Percentiles rank a stretch among this genome's conserved stretches.
Conservation (phyloP, 2,329 filamentous ascomycete genomes). For the Paecilomyces formosus region DNA sequence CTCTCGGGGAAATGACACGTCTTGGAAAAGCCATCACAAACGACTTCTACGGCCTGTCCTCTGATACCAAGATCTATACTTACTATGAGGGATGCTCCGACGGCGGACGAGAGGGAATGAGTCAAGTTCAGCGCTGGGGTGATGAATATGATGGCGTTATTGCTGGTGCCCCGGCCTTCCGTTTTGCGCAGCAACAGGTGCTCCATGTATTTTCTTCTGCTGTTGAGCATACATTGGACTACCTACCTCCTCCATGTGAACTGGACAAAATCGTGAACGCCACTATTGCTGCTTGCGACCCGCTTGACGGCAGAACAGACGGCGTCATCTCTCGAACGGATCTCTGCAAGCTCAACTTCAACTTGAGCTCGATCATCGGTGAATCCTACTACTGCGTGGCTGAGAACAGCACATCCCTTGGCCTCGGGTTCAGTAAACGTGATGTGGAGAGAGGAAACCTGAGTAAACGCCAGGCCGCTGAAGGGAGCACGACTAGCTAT, state of each 20-base stretch:
- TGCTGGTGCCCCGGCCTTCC: slow-evolving; percentile 28
- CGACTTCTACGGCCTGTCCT: slow-evolving; percentile 28
- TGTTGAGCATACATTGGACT: slow-evolving; percentile 29
- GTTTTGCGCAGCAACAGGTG: slow-evolving; percentile 30
- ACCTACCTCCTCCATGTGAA: slow-evolving; percentile 37
- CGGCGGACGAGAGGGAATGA: slow-evolving; percentile 42
- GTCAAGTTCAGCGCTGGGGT: slow-evolving; percentile 39
- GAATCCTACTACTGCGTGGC: slow-evolving; percentile 38
- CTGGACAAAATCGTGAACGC: slow-evolving; percentile 46
- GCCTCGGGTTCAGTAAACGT: neutral
- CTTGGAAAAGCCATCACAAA: slow-evolving; percentile 37
- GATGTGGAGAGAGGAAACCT: neutral
- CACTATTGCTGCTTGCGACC: slow-evolving; percentile 49
- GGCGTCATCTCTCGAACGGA: slow-evolving; percentile 47
- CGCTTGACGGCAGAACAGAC: slow-evolving; percentile 48
- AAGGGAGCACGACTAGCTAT: slow-evolving; percentile 2
- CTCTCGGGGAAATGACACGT: slow-evolving; percentile 41
- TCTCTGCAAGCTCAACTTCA: slow-evolving; percentile 40
- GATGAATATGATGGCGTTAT: slow-evolving; percentile 37
- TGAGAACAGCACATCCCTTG: neutral
- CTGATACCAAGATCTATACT: slow-evolving; percentile 12
- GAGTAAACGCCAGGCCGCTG: slow-evolving; percentile 11
- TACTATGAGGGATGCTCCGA: slow-evolving; percentile 48
- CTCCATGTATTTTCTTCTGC: slow-evolving; percentile 30
- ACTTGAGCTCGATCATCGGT: slow-evolving; percentile 42